Evolutionary conservation across 108 stramenopile genomes (phyloP).

Genomic region (Cyclotella atomus): DNA sequence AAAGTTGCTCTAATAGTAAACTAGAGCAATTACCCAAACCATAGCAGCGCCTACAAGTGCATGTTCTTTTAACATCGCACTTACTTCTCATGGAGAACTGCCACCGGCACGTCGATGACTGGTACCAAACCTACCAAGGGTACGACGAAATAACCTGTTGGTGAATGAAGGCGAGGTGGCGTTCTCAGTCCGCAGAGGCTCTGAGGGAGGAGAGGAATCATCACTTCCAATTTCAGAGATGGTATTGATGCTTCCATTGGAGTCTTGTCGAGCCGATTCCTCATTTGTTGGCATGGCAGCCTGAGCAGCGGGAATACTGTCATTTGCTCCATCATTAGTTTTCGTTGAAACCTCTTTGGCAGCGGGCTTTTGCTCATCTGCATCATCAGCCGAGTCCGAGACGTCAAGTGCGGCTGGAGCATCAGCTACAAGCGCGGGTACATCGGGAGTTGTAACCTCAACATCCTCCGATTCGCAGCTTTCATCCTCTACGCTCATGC

Average conservation of each 20-base stretch:
- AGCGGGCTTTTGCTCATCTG: not conserved
- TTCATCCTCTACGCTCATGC: conserved; percentile 33
- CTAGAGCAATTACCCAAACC: too few relatives aligned
- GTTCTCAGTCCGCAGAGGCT: conserved; percentile 4
- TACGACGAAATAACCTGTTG: conserved; percentile 38
- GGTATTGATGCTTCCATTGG: not conserved
- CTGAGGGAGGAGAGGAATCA: not conserved
- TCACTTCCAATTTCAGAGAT: conserved; percentile 36
- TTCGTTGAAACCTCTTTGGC: not conserved
- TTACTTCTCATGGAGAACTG: not conserved
- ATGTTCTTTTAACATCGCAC: too few relatives aligned
- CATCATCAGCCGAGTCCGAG: not conserved
- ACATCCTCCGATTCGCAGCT: conserved; percentile 4
- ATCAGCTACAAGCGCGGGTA: not conserved
- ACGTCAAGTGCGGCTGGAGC: not conserved
- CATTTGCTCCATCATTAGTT: not conserved
- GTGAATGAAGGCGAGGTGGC: conserved; percentile 25
- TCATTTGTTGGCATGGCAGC: not conserved
- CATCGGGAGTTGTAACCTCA: not conserved
- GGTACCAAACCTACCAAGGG: conserved; percentile 32
- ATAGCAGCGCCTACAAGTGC: too few relatives aligned
- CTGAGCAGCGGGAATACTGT: not conserved
- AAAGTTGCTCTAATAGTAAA: too few relatives aligned
- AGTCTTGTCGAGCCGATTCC: not conserved
- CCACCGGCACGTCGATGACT: conserved; percentile 5